Percentiles rank a stretch among this genome's conserved stretches.
These are phyloP conservation scores for Tetrahymena borealis DNA, from an alignment of 73 alveolate genomes.

Conservation along the genomic window DNA sequence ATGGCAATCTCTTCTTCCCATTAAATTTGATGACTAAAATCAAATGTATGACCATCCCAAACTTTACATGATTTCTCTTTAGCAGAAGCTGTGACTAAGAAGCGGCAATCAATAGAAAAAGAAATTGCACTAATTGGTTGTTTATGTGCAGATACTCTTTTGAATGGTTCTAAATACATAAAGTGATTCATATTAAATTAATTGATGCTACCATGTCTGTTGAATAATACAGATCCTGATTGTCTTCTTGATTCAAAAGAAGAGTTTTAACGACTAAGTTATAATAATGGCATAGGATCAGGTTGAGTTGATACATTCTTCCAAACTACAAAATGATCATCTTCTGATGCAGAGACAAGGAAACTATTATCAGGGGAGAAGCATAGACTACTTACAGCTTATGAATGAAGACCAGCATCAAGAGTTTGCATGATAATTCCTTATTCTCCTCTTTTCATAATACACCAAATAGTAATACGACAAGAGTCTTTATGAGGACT, in stretches of 20 bases:
- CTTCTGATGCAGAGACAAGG: neutral
- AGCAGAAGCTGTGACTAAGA: neutral
- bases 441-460: neutral
- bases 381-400: neutral
- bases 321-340: neutral
- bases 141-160: neutral
- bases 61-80: neutral
- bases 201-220: neutral
- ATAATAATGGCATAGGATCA: neutral
- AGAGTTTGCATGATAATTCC: neutral
- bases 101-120: neutral
- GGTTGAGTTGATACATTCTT: neutral
- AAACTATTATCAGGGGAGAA: neutral
- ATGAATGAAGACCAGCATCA: neutral
- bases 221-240: neutral
- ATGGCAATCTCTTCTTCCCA: neutral
- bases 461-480: neutral
- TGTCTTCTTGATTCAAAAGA: neutral
- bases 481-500: neutral
- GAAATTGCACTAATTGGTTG: neutral
- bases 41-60: neutral
- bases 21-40: neutral
- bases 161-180: neutral
- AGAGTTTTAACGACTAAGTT: neutral
- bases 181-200: neutral